Evolutionary conservation across 176 grass and related monocot species (phyloP).

Genomic region (Pontederia crassipes): DNA sequence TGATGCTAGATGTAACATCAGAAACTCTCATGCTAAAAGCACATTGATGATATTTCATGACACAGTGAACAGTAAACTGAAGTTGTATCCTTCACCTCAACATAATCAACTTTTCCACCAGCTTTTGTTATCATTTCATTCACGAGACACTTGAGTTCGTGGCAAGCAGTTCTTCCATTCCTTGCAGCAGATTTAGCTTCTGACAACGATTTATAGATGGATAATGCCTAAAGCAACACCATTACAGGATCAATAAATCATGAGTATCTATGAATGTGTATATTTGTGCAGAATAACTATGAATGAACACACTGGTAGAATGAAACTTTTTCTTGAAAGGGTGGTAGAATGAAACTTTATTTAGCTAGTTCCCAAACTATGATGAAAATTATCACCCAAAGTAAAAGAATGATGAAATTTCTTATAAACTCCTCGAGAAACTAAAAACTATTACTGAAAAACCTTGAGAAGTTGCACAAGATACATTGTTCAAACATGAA

Average conservation of each 20-base stretch:
- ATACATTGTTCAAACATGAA: too few species aligned
- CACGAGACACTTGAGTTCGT: conserved; percentile 54
- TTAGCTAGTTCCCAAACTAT: too few species aligned
- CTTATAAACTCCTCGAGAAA: too few species aligned
- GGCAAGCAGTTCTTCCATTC: conserved; percentile 32
- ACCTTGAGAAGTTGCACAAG: too few species aligned
- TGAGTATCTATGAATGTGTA: neutral
- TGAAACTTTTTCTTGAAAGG: too few species aligned
- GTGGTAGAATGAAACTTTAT: too few species aligned
- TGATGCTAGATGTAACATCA: too few species aligned
- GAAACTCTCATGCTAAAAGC: too few species aligned
- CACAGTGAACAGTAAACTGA: neutral
- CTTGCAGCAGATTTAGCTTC: conserved; percentile 48
- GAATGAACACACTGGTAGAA: neutral
- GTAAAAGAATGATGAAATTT: too few species aligned
- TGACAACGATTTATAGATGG: conserved; percentile 50
- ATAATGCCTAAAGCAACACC: conserved; percentile 44
- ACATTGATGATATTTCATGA: neutral
- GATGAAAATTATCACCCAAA: too few species aligned
- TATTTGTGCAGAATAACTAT: neutral
- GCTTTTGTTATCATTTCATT: conserved; percentile 35
- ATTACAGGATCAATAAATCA: neutral
- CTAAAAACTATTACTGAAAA: too few species aligned
- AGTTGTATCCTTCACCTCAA: conserved; percentile 40
- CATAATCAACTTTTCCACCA: conserved; percentile 77